Evolutionary conservation across 495 filamentous ascomycete species (phyloP).

Genomic region (Parmelia sp.): DNA sequence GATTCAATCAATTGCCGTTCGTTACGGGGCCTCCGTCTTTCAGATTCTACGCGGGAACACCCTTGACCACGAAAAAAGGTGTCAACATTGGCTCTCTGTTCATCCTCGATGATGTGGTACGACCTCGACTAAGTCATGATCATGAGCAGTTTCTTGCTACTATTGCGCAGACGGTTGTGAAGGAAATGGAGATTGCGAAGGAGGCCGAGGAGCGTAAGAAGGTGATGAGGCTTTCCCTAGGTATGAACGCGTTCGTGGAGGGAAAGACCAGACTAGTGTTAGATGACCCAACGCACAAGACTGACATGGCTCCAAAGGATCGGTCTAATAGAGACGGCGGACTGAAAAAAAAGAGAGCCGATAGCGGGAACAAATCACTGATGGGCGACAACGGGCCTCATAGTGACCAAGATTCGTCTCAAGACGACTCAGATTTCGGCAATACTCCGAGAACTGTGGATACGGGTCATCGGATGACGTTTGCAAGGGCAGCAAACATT

Average conservation of each 20-base stretch:
- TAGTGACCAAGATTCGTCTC: conserved; percentile 19
- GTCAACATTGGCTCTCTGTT: conserved; percentile 68
- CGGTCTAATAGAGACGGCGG: not conserved
- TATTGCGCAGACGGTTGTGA: conserved; percentile 54
- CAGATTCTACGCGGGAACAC: conserved; percentile 47
- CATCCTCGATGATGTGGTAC: conserved; percentile 50
- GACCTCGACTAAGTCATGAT: conserved; percentile 30
- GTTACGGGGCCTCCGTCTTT: conserved; percentile 40
- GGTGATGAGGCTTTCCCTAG: conserved; percentile 53
- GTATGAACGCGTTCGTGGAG: conserved; percentile 60
- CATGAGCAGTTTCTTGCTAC: conserved; percentile 41
- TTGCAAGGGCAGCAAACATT: conserved; percentile 51
- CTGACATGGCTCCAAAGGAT: not conserved
- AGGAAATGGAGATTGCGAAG: conserved; percentile 53
- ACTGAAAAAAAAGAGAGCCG: not conserved
- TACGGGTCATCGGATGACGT: conserved; percentile 39
- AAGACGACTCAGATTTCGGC: conserved; percentile 20
- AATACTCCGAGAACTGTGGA: conserved; percentile 8
- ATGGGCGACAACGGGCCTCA: conserved; percentile 1
- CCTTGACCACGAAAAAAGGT: conserved; percentile 58
- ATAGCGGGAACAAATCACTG: conserved; percentile 4
- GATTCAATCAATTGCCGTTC: conserved; percentile 38
- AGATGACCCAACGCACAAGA: not conserved
- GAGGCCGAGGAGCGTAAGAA: conserved; percentile 52
- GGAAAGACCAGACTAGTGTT: conserved; percentile 29